These are phyloP conservation scores for Xylariaceae sp. DNA, from an alignment of 2,329 filamentous ascomycete species.

Conservation along the genomic window DNA sequence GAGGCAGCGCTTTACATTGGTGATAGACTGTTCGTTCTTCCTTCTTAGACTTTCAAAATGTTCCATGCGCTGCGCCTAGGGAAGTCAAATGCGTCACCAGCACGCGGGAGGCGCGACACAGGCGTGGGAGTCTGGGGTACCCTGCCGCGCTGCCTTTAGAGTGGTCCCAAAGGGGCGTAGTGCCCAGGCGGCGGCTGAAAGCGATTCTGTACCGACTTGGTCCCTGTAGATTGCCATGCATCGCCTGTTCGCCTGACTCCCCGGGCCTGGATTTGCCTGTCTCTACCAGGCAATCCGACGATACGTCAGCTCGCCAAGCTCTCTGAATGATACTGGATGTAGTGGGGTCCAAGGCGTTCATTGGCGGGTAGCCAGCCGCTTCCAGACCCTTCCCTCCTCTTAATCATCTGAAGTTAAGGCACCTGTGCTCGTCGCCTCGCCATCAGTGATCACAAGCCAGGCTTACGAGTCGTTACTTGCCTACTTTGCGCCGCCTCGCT, in stretches of 20 bases:
- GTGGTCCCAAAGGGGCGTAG: constrained; percentile 2
- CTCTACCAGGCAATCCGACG: too few species aligned
- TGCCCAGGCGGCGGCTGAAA: too few species aligned
- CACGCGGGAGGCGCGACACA: constrained; percentile 29
- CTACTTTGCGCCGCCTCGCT: not conserved
- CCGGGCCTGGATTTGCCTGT: too few species aligned
- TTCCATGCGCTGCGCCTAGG: not conserved
- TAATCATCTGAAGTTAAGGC: constrained; percentile 17
- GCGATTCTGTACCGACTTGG: too few species aligned
- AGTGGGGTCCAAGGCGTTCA: not conserved
- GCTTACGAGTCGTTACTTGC: constrained; percentile 25
- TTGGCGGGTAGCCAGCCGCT: constrained; percentile 12
- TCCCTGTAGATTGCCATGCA: too few species aligned
- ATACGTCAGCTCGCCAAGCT: too few species aligned
- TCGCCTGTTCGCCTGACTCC: too few species aligned
- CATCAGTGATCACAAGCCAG: constrained; percentile 15
- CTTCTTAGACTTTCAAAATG: not conserved
- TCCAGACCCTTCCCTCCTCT: constrained; percentile 24
- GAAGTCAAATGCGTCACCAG: constrained; percentile 24
- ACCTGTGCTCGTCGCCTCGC: constrained; percentile 3
- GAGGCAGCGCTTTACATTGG: too few species aligned
- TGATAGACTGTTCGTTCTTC: not conserved
- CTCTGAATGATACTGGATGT: not conserved
- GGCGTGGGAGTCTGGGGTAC: too few species aligned
- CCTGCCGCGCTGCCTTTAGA: too few species aligned